Conservation (phyloP, 169 alveolate species). For the Cryptosporidium sp. region DNA sequence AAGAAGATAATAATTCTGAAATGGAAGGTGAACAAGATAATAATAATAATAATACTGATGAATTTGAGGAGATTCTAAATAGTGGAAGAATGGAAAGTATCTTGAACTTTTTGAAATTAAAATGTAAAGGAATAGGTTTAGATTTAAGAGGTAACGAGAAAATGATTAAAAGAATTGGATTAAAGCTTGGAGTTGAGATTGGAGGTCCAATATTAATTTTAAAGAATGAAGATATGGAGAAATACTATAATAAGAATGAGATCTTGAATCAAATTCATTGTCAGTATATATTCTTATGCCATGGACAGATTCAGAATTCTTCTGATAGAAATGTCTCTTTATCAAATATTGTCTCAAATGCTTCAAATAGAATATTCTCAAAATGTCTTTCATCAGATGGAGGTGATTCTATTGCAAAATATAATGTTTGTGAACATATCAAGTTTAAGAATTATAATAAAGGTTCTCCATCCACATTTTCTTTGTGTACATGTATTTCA, state of each 20-base stretch:
- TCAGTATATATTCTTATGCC: slow-evolving; percentile 40
- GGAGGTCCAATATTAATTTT: slow-evolving; percentile 35
- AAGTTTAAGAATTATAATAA: slow-evolving; percentile 31
- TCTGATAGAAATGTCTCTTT: slow-evolving; percentile 36
- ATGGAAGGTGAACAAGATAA: neutral
- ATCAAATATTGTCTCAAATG: slow-evolving; percentile 9
- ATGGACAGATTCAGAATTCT: slow-evolving; percentile 40
- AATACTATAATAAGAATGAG: slow-evolving; percentile 1
- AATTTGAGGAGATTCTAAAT: slow-evolving; percentile 4
- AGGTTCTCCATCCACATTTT: slow-evolving; percentile 46
- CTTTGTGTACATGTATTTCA: slow-evolving; percentile 31
- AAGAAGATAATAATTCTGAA: neutral
- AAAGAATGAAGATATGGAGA: neutral
- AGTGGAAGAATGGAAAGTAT: slow-evolving; percentile 53
- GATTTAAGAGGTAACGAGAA: neutral
- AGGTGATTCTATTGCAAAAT: slow-evolving; percentile 29
- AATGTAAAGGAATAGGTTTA: neutral
- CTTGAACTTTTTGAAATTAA: neutral
- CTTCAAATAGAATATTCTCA: slow-evolving; percentile 40
- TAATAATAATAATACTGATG: neutral
- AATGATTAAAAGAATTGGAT: neutral
- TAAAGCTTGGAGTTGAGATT: slow-evolving; percentile 47
- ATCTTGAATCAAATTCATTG: neutral
- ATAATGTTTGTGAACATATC: slow-evolving; percentile 17
- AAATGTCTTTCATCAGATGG: slow-evolving; percentile 45